These are phyloP conservation scores for Hygrophoropsis aurantiaca DNA, from an alignment of 768 basidiomycete genomes.

Conservation along the genomic window DNA sequence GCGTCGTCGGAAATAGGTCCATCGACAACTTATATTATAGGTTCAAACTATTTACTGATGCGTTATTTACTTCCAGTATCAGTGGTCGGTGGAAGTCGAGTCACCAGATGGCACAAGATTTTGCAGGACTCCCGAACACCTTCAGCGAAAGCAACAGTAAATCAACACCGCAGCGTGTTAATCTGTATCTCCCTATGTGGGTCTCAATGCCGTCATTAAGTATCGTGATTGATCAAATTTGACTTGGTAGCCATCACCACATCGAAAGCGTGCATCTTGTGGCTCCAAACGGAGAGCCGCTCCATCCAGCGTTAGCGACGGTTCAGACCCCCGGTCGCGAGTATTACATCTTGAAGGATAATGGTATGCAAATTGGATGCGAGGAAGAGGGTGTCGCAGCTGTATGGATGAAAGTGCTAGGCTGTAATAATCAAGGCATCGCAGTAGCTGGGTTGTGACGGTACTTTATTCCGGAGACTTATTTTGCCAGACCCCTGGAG, in stretches of 20 bases:
- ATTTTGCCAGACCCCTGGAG: too few species aligned
- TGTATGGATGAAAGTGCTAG: conserved; percentile 61
- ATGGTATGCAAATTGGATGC: conserved; percentile 73
- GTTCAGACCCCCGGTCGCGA: conserved; percentile 70
- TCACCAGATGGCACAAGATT: conserved; percentile 71
- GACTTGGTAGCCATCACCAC: conserved; percentile 59
- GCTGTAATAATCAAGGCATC: conserved; percentile 37
- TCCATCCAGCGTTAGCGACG: conserved; percentile 66
- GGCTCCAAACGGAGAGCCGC: conserved; percentile 33
- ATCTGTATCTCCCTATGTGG: conserved; percentile 67
- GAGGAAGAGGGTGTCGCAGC: conserved; percentile 71
- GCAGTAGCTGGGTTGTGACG: too few species aligned
- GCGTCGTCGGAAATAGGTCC: conserved; percentile 73
- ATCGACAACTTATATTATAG: background rate
- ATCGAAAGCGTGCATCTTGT: conserved; percentile 75
- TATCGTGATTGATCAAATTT: background rate
- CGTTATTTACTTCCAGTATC: conserved; percentile 41
- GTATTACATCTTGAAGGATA: conserved; percentile 70
- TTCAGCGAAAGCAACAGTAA: conserved; percentile 9
- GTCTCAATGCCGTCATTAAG: conserved; percentile 17
- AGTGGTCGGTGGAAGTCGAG: conserved; percentile 71
- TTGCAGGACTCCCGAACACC: conserved; percentile 45
- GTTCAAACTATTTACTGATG: conserved; percentile 1
- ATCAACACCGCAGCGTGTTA: conserved; percentile 32
- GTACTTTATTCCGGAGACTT: too few species aligned